Evolutionary conservation across 345 rosid species (phyloP).

Genomic region (Sisymbrium altissimum): DNA sequence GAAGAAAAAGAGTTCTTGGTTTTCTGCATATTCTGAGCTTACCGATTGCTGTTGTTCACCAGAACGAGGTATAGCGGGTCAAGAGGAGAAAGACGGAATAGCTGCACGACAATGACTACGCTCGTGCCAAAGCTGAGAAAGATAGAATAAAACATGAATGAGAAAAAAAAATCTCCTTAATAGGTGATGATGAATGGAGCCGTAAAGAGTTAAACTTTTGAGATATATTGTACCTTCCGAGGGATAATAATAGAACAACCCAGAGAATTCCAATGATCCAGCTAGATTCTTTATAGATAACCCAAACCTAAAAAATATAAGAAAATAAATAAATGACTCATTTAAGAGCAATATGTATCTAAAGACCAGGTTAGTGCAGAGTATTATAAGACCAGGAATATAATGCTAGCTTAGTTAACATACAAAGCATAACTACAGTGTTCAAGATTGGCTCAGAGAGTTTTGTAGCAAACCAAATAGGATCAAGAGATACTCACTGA

Average conservation of each 20-base stretch:
- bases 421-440: not conserved
- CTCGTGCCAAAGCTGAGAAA: slow-evolving; percentile 67
- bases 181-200: not conserved
- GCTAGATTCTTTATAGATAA: slow-evolving; percentile 75
- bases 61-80: slow-evolving; percentile 74
- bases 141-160: not conserved
- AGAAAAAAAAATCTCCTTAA: not conserved
- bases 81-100: slow-evolving; percentile 49
- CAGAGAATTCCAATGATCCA: slow-evolving; percentile 61
- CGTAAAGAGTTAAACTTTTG: not conserved
- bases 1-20: not conserved
- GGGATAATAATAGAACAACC: slow-evolving; percentile 64
- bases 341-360: not conserved
- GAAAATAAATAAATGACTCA: not conserved
- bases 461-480: not conserved
- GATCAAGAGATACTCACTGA: slow-evolving; percentile 42
- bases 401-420: not conserved
- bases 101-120: slow-evolving; percentile 54
- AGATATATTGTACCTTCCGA: slow-evolving; percentile 64
- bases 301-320: slow-evolving; percentile 59
- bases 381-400: not conserved
- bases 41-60: slow-evolving; percentile 49
- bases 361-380: not conserved
- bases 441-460: not conserved
- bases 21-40: slow-evolving; percentile 16